Conservation (phyloP, 1,284 basidiomycete species). For the Afroboletus lepidellus region DNA sequence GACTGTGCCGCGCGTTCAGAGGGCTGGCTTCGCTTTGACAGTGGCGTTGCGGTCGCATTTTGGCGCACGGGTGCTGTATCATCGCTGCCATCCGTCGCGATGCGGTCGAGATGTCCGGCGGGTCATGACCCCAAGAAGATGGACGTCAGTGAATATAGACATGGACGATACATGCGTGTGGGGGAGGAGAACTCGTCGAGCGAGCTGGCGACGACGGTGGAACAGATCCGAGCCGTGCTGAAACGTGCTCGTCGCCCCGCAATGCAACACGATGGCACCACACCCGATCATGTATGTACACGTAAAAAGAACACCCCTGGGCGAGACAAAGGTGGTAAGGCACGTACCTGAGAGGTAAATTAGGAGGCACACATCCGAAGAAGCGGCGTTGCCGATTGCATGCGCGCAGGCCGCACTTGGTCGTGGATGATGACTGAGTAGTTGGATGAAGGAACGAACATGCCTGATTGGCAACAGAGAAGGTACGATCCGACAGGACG, state of each 20-base stretch:
- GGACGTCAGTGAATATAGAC: neutral
- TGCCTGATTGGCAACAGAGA: neutral
- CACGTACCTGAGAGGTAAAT: neutral
- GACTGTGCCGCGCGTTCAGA: no score
- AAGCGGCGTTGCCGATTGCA: slow-evolving; percentile 1
- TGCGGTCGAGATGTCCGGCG: neutral
- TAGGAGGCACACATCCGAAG: neutral
- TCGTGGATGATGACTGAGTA: neutral
- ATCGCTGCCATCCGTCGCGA: neutral
- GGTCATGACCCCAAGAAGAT: neutral
- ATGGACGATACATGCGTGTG: neutral
- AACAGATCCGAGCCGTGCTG: slow-evolving; percentile 8
- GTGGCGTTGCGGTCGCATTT: neutral
- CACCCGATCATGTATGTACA: neutral
- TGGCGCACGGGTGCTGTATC: neutral
- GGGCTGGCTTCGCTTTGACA: no score
- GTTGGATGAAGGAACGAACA: neutral
- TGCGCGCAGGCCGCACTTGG: neutral
- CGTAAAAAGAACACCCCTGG: neutral
- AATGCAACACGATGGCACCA: neutral
- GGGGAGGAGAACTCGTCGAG: neutral
- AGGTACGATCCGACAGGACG: neutral
- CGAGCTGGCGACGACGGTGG: neutral
- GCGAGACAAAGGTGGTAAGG: neutral
- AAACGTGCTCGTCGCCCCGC: neutral